Percentiles rank a stretch among this genome's conserved stretches.
phyloP scores from a whole-genome alignment of 805 yeast species.

The Spencermartinsiella europaea region DNA sequence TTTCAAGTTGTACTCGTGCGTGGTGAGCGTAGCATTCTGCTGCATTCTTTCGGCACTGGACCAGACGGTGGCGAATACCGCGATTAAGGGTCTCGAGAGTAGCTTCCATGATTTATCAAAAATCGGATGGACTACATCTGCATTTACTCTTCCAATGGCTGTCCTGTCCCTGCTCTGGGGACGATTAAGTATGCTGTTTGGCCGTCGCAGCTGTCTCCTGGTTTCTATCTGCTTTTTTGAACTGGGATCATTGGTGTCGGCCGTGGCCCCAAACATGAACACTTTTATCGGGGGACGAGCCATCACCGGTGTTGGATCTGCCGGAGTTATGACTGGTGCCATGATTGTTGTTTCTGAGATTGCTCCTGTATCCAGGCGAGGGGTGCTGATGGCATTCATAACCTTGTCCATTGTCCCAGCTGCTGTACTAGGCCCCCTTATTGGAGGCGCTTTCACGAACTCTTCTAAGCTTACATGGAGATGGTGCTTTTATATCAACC shows the following conservation, averaged over 20 bases:
- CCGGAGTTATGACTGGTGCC: constrained; percentile 50
- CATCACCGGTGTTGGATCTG: constrained; percentile 52
- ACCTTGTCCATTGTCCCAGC: constrained; percentile 4
- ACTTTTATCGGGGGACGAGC: constrained; percentile 34
- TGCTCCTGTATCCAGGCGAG: constrained; percentile 6
- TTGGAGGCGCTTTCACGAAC: constrained; percentile 44
- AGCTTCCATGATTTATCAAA: constrained; percentile 46
- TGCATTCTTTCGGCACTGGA: constrained; percentile 3
- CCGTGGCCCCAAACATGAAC: constrained; percentile 36
- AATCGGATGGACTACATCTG: constrained; percentile 56
- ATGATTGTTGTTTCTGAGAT: constrained; percentile 46
- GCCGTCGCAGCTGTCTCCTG: constrained; percentile 42
- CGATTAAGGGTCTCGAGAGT: constrained; percentile 10
- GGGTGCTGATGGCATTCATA: background rate
- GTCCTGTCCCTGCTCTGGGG: constrained; percentile 55
- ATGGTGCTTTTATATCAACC: constrained; percentile 44
- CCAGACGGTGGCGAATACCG: constrained; percentile 3
- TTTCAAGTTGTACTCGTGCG: background rate
- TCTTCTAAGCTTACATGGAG: constrained; percentile 42
- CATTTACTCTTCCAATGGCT: constrained; percentile 51
- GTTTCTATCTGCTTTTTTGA: constrained; percentile 49
- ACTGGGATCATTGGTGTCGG: constrained; percentile 53
- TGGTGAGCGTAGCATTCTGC: background rate
- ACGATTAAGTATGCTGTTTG: constrained; percentile 49
- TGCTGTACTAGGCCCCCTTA: constrained; percentile 48